These are phyloP conservation scores for Phaseolus coccineus DNA, from an alignment of 331 rosid genomes.

Conservation along the genomic window DNA sequence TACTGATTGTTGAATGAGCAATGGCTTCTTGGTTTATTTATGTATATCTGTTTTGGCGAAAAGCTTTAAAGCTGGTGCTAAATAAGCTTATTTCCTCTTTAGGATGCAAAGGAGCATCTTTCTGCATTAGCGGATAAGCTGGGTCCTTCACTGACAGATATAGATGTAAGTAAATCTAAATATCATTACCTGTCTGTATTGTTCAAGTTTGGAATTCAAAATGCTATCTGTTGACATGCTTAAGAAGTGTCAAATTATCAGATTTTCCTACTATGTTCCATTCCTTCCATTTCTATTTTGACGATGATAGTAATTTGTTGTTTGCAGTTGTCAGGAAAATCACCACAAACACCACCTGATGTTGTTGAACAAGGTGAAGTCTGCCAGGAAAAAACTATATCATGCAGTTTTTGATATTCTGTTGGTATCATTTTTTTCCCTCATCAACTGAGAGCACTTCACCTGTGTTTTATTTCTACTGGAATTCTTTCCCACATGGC, in stretches of 20 bases:
- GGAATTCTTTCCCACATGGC: constrained; percentile 41
- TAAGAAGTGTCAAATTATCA: constrained; percentile 26
- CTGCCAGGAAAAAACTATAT: constrained; percentile 57
- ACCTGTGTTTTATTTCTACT: constrained; percentile 44
- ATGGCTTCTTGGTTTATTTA: constrained; percentile 40
- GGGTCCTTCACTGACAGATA: constrained; percentile 88
- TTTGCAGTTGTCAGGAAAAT: constrained; percentile 85
- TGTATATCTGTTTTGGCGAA: constrained; percentile 21
- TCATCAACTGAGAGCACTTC: constrained; percentile 41
- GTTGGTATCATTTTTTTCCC: constrained; percentile 51
- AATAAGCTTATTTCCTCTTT: constrained; percentile 54
- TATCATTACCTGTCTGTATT: constrained; percentile 35
- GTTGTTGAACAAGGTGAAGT: constrained; percentile 89
- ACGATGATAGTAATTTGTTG: constrained; percentile 40
- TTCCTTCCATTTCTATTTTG: constrained; percentile 28
- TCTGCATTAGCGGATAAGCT: constrained; percentile 94
- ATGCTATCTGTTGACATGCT: constrained; percentile 14
- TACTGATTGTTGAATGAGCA: constrained; percentile 8
- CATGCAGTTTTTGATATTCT: constrained; percentile 57
- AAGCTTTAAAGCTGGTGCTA: constrained; percentile 47
- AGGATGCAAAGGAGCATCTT: constrained; percentile 98
- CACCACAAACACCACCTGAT: constrained; percentile 61
- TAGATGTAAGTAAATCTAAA: constrained; percentile 70
- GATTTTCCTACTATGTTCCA: constrained; percentile 22
- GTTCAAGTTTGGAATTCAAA: constrained; percentile 32